These are phyloP conservation scores for Tanacetum coccineum DNA, from an alignment of 129 eudicot species.

Conservation along the genomic window DNA sequence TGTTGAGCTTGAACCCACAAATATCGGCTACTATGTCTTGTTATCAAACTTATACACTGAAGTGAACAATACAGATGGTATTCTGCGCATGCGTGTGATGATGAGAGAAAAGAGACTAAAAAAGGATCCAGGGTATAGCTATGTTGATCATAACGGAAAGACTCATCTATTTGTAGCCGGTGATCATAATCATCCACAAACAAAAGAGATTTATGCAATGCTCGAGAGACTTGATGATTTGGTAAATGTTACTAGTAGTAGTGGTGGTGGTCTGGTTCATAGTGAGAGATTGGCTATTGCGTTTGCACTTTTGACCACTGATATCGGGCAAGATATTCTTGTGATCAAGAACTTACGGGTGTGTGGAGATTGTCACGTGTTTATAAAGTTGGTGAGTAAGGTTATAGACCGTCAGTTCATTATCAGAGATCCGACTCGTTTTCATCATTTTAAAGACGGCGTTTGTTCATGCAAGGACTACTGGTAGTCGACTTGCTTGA, in stretches of 20 bases:
- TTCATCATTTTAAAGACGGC: conserved; percentile 75
- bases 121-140: conserved; percentile 80
- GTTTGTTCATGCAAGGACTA: conserved; percentile 80
- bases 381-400: conserved; percentile 69
- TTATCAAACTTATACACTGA: conserved; percentile 67
- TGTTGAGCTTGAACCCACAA: conserved; percentile 64
- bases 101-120: conserved; percentile 54
- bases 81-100: conserved; percentile 56
- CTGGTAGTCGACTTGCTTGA: conserved; percentile 38
- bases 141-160: conserved; percentile 56
- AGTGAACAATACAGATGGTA: conserved; percentile 44
- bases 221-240: conserved; percentile 48
- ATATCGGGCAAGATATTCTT: conserved; percentile 45
- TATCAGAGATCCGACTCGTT: conserved; percentile 82
- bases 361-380: conserved; percentile 73
- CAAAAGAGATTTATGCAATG: conserved; percentile 53
- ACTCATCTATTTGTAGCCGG: conserved; percentile 73
- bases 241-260: conserved; percentile 20
- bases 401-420: conserved; percentile 56
- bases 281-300: conserved; percentile 87
- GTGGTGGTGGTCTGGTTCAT: conserved; percentile 38
- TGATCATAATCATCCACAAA: conserved; percentile 68
- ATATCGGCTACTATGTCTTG: conserved; percentile 77
- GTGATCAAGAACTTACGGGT: conserved; percentile 86
- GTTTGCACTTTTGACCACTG: conserved; percentile 53